phyloP scores from a whole-genome alignment of 805 yeast genomes.

The Monosporozyma servazzii region DNA sequence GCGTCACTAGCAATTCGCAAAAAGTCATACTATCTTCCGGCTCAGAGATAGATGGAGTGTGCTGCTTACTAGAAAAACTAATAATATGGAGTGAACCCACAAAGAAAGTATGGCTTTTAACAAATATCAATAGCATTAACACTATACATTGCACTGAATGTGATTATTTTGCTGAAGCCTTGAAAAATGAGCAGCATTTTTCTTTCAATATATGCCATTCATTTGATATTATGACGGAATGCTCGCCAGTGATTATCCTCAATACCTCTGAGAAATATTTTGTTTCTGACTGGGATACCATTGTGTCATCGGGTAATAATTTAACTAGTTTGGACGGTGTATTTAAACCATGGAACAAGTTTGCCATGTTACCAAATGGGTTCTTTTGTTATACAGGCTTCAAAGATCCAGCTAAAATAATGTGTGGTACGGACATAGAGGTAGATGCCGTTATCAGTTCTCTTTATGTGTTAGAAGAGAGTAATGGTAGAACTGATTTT shows the following conservation, averaged over 20 bases:
- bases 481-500: background rate
- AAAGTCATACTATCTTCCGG: background rate
- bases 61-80: background rate
- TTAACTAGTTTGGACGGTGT: background rate
- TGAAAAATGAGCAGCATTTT: background rate
- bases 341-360: background rate
- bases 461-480: background rate
- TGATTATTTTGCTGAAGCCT: background rate
- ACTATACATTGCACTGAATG: background rate
- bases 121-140: background rate
- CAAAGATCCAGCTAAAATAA: background rate
- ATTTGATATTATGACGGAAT: background rate
- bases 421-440: background rate
- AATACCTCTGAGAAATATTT: background rate
- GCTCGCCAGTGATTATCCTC: background rate
- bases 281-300: background rate
- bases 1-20: background rate
- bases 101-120: background rate
- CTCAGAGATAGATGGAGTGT: background rate
- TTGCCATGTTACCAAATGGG: background rate
- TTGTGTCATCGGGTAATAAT: background rate
- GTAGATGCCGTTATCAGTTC: background rate
- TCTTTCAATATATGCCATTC: background rate
- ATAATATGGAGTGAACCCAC: constrained; percentile 1
- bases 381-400: background rate